Evolutionary conservation across 192 early-diverging fungal genomes (phyloP).

Genomic region (Haplosporangium gracile): DNA sequence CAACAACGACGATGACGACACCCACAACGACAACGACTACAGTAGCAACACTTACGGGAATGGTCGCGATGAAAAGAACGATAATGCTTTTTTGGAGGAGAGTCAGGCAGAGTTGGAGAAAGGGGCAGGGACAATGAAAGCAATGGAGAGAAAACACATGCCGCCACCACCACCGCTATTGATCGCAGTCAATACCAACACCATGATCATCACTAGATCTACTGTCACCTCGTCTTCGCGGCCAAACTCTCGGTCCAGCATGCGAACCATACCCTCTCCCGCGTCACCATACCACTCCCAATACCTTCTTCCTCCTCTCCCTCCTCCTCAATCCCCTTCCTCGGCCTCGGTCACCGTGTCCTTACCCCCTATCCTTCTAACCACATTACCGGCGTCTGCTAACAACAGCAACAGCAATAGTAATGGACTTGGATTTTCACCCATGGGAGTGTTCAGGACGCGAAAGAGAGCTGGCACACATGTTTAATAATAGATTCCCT

Average conservation of each 20-base stretch:
- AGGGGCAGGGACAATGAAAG: not conserved
- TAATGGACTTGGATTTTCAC: conserved; percentile 7
- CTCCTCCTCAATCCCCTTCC: not conserved
- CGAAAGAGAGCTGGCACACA: conserved; percentile 33
- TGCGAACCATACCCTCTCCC: not conserved
- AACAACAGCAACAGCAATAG: not conserved
- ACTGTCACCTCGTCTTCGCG: not conserved
- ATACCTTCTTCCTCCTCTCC: not conserved
- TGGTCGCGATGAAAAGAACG: not conserved
- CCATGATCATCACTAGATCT: not conserved
- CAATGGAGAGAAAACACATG: not conserved
- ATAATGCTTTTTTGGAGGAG: not conserved
- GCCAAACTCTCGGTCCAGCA: not conserved
- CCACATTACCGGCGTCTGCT: not conserved
- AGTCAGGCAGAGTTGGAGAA: not conserved
- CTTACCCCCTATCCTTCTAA: not conserved
- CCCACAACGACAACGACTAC: conserved; percentile 16
- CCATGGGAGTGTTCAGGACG: conserved; percentile 18
- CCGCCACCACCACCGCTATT: not conserved
- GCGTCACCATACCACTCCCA: not conserved
- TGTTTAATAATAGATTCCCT: not conserved
- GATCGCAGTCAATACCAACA: not conserved
- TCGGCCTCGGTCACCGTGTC: not conserved
- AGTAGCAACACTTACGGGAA: not conserved
- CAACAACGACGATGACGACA: not conserved